A percentile compares a stretch with the other conserved stretches of the same genome.
Evolutionary conservation across 495 filamentous ascomycete species (phyloP).

Genomic region (Penicillium subrubescens): DNA sequence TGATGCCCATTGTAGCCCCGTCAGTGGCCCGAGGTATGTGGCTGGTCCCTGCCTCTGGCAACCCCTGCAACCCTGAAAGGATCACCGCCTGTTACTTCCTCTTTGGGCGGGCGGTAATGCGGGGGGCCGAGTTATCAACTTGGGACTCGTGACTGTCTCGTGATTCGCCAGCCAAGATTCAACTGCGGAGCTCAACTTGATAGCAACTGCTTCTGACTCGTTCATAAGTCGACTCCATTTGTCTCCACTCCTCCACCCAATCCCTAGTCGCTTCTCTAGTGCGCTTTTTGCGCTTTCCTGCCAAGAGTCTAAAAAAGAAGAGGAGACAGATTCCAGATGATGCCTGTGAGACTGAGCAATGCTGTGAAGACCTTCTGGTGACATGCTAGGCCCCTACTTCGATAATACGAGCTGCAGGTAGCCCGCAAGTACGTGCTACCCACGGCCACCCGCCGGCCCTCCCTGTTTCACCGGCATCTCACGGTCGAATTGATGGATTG

Average conservation of each 20-base stretch:
- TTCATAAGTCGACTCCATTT: neutral
- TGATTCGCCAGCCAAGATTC: conserved; percentile 9
- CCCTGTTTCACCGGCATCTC: conserved; percentile 20
- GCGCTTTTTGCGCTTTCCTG: neutral
- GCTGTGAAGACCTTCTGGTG: conserved; percentile 5
- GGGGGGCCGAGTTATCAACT: conserved; percentile 9
- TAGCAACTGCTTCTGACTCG: neutral
- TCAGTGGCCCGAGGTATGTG: conserved; percentile 13
- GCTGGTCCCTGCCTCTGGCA: conserved; percentile 18
- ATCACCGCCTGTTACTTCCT: conserved; percentile 22
- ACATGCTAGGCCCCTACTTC: neutral
- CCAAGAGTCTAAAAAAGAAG: neutral
- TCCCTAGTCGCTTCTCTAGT: neutral
- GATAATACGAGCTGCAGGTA: conserved; percentile 9
- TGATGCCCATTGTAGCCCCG: neutral
- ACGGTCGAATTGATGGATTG: neutral
- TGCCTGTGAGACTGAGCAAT: conserved; percentile 2
- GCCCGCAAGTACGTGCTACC: conserved; percentile 10
- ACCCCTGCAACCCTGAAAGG: conserved; percentile 23
- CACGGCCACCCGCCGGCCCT: conserved; percentile 1
- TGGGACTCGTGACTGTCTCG: conserved; percentile 1
- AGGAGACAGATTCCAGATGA: conserved; percentile 22
- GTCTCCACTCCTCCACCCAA: neutral
- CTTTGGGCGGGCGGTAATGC: conserved; percentile 14
- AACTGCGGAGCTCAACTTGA: neutral